phyloP scores from a whole-genome alignment of 2,329 filamentous ascomycete genomes.

The Claviceps sp. region DNA sequence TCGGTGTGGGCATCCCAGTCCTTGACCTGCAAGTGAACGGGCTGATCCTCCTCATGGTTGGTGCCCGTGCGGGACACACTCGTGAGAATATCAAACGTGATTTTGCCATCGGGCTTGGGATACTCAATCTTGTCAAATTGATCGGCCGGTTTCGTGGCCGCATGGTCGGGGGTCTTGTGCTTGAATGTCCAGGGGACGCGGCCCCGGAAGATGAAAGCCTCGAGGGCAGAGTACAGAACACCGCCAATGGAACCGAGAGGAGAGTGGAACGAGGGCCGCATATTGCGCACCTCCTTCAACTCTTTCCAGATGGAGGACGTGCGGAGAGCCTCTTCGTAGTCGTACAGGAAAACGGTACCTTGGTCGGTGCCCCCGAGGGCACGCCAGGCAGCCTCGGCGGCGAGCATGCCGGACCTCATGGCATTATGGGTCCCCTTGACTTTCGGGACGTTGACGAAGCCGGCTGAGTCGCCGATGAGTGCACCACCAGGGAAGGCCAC shows the following conservation, averaged over 20 bases:
- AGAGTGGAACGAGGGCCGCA: slow-evolving; percentile 86
- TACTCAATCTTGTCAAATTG: slow-evolving; percentile 84
- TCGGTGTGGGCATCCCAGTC: slow-evolving; percentile 88
- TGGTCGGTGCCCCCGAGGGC: slow-evolving; percentile 48
- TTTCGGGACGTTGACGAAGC: slow-evolving; percentile 95
- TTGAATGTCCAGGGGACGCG: slow-evolving; percentile 83
- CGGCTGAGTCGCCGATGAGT: slow-evolving; percentile 88
- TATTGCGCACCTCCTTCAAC: slow-evolving; percentile 88
- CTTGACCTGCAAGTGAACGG: slow-evolving; percentile 85
- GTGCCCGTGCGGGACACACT: slow-evolving; percentile 91
- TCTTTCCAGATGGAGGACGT: slow-evolving; percentile 87
- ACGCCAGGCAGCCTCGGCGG: slow-evolving; percentile 76
- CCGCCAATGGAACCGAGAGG: slow-evolving; percentile 82
- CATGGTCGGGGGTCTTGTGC: slow-evolving; percentile 67
- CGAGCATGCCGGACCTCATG: slow-evolving; percentile 95
- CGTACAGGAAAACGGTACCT: slow-evolving; percentile 77
- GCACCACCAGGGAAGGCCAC: slow-evolving; percentile 93
- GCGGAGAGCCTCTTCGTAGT: slow-evolving; percentile 83
- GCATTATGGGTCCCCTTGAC: slow-evolving; percentile 97
- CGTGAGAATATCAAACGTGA: slow-evolving; percentile 92
- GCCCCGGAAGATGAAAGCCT: slow-evolving; percentile 78
- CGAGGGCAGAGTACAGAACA: slow-evolving; percentile 81
- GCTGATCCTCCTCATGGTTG: slow-evolving; percentile 97
- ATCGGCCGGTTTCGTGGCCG: slow-evolving; percentile 66
- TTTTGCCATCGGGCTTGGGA: slow-evolving; percentile 87